Percentiles rank a stretch among this genome's conserved stretches.
phyloP scores from a whole-genome alignment of 1,139 yeast species.

The Blastobotrys capitulatus region DNA sequence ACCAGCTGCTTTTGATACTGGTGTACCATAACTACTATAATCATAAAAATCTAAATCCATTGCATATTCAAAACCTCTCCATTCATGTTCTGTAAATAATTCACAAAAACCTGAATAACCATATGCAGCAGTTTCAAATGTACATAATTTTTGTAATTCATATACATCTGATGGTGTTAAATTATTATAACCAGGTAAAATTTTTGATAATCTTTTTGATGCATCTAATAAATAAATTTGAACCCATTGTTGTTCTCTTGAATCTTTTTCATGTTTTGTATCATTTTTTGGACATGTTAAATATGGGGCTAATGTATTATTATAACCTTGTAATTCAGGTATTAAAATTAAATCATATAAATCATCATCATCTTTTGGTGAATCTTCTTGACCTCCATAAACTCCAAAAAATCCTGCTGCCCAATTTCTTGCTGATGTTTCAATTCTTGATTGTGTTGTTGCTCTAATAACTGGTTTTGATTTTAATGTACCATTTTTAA shows the following conservation, averaged over 20 bases:
- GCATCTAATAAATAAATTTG: conserved; percentile 38
- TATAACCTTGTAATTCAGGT: conserved; percentile 33
- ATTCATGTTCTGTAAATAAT: conserved; percentile 45
- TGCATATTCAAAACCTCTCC: conserved; percentile 45
- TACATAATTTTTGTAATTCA: conserved; percentile 42
- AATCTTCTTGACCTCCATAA: conserved; percentile 31
- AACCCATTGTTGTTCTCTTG: conserved; percentile 30
- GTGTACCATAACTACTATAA: conserved; percentile 34
- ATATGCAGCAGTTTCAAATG: conserved; percentile 45
- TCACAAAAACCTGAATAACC: conserved; percentile 46
- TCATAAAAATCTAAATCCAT: conserved; percentile 41
- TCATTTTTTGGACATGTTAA: conserved; percentile 31
- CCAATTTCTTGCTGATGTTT: conserved; percentile 40
- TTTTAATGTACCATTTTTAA: conserved; percentile 30
- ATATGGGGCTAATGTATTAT: conserved; percentile 41
- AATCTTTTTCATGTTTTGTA: conserved; percentile 19
- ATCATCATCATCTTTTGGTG: conserved; percentile 27
- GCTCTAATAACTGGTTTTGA: conserved; percentile 36
- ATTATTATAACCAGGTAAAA: conserved; percentile 39
- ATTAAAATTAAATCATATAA: conserved; percentile 32
- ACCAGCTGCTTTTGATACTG: conserved; percentile 39
- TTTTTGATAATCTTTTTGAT: conserved; percentile 37
- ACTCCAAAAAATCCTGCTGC: conserved; percentile 42
- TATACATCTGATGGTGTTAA: conserved; percentile 38
- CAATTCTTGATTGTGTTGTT: conserved; percentile 38